These are phyloP conservation scores for Betula pendula DNA, from an alignment of 306 rosid genomes.

Conservation along the genomic window DNA sequence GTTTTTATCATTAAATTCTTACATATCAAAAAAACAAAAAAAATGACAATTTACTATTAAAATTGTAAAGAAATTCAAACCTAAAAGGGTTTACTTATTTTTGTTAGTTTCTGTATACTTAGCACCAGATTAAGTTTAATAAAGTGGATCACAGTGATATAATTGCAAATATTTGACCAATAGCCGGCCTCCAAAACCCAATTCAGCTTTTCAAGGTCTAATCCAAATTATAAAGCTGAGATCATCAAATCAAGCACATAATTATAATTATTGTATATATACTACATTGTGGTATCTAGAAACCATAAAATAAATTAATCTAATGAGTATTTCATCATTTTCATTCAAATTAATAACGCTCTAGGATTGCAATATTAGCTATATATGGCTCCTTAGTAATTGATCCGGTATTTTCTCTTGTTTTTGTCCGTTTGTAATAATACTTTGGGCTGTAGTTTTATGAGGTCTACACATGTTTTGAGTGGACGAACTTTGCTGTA, in stretches of 20 bases:
- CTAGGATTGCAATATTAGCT: neutral
- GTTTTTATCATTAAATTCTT: no score
- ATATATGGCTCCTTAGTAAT: neutral
- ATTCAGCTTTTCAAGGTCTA: neutral
- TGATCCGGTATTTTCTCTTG: neutral
- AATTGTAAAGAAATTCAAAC: neutral
- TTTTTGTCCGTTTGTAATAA: slow-evolving; percentile 5
- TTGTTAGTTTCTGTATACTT: neutral
- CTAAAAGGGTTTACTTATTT: neutral
- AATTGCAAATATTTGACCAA: neutral
- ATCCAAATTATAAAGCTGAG: neutral
- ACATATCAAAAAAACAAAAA: no score
- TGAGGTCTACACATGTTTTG: neutral
- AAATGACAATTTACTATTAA: neutral
- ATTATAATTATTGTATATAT: neutral
- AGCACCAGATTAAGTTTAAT: neutral
- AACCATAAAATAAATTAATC: neutral
- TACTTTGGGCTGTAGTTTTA: neutral
- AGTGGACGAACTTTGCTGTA: no score
- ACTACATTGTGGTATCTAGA: neutral
- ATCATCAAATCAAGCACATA: neutral
- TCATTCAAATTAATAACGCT: neutral
- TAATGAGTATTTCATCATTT: neutral
- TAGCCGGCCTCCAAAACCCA: neutral
- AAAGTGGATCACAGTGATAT: neutral